Conservation (phyloP, 805 yeast species). For the Torulaspora franciscae region DNA sequence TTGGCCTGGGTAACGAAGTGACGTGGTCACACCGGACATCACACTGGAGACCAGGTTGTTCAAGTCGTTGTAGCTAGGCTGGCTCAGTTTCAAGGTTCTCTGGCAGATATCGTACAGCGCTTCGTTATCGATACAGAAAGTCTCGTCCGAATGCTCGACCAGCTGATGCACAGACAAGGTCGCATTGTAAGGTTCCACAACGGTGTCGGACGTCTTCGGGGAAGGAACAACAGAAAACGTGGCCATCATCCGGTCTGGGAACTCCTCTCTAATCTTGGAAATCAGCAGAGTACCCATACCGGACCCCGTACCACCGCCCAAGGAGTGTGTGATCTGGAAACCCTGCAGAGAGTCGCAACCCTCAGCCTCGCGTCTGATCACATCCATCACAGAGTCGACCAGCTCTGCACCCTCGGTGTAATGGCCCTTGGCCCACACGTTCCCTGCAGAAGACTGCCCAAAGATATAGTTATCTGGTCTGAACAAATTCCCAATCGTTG, state of each 20-base stretch:
- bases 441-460: conserved; percentile 91
- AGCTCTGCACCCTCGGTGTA: conserved; percentile 96
- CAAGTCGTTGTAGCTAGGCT: conserved; percentile 74
- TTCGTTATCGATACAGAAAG: conserved; percentile 93
- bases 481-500: conserved; percentile 77
- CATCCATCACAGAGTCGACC: conserved; percentile 84
- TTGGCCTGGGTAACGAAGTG: conserved; percentile 92
- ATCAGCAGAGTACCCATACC: conserved; percentile 92
- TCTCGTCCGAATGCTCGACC: conserved; percentile 86
- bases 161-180: conserved; percentile 86
- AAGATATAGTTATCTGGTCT: conserved; percentile 89
- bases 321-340: conserved; percentile 80
- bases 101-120: conserved; percentile 88
- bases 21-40: conserved; percentile 93
- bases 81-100: conserved; percentile 72
- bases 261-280: conserved; percentile 84
- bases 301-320: conserved; percentile 94
- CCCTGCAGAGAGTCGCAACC: conserved; percentile 91
- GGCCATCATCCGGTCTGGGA: conserved; percentile 94
- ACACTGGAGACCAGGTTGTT: conserved; percentile 82
- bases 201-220: conserved; percentile 87
- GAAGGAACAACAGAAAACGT: conserved; percentile 92
- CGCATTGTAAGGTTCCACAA: conserved; percentile 93
- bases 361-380: conserved; percentile 90
- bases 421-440: conserved; percentile 96